Evolutionary conservation across 1,139 yeast species (phyloP), one percentile per base, ranked within the genome.

Genomic region (Geotrichum fermentans): DNA sequence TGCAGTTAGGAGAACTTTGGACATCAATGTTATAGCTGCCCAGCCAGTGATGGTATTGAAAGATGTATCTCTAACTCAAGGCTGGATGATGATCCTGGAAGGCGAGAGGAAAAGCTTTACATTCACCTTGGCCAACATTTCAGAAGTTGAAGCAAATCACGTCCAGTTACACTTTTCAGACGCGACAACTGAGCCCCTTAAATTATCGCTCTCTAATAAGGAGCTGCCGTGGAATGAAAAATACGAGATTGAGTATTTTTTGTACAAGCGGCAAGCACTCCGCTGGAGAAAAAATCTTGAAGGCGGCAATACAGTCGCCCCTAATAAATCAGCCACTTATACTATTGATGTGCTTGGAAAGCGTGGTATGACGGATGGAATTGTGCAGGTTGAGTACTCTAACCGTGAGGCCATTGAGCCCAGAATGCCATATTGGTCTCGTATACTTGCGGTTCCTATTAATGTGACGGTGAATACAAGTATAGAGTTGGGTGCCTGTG

Each of bases 11-110:
- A 65, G 50, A 43, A 42, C 35, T n/a, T 52, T 56, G 39, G 54
- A 53, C 3, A 56, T 67, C 6, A 64, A 67, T 3, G 84, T 84
- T 0, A 72, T 83, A n/a, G 75, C 82, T 1, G 77, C 83, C 0
- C 90, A 86, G 58, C 95, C 95, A 0, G 67, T 74, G 7, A 67
- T 87, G 43, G 73, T 42, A n/a, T 20, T 83, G 6, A 68, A 77
- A 1, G 73, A 76, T 37, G 67, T 78, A 4, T 76, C 80, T 61
- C 71, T 84, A 10, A 74, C 77, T 32, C 82, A 81, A 58, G 80
- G 81, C 2, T 82, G 87, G 80, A 60, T 83, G 3, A 82, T 86
- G 88, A 65, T 87, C n/a, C 66, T 87, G 20, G 95, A 87, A 60
- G 96, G 96, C 5, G 95, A 87, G 57, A 69, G 70, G 45, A 73